phyloP scores from a whole-genome alignment of 768 basidiomycete species.

The Russula emetica region DNA sequence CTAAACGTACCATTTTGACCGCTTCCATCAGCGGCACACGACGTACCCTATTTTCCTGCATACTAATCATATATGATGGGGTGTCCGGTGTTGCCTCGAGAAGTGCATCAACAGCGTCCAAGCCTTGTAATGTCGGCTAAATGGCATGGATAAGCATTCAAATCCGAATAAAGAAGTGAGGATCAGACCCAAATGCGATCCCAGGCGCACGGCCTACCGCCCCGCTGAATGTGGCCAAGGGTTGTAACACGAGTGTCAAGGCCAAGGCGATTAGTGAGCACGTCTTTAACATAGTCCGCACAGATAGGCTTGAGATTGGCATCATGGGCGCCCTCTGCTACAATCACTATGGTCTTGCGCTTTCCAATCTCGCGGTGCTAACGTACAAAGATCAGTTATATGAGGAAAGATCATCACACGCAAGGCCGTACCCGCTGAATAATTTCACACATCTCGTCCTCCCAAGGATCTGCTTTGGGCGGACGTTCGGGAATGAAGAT shows the following conservation, averaged over 20 bases:
- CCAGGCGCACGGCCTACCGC: constrained; percentile 87
- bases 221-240: constrained; percentile 94
- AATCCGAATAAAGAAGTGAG: not conserved
- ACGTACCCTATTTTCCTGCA: constrained; percentile 92
- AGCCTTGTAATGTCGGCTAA: constrained; percentile 93
- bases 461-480: constrained; percentile 76
- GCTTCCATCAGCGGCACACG: constrained; percentile 90
- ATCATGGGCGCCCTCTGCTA: constrained; percentile 95
- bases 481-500: constrained; percentile 97
- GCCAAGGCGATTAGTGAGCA: constrained; percentile 79
- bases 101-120: constrained; percentile 87
- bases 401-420: not conserved
- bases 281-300: constrained; percentile 85
- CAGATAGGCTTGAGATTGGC: constrained; percentile 84
- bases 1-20: constrained; percentile 64
- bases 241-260: constrained; percentile 96
- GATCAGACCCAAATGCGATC: constrained; percentile 77
- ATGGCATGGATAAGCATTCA: constrained; percentile 10
- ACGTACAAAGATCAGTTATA: constrained; percentile 2
- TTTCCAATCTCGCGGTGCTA: constrained; percentile 91
- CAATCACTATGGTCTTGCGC: constrained; percentile 97
- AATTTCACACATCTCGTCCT: constrained; percentile 83
- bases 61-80: constrained; percentile 96
- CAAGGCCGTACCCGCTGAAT: constrained; percentile 62
- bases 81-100: constrained; percentile 82